Base-by-base conservation (phyloP, 2,329 filamentous ascomycete genomes). In the Xylaria arbuscula region DNA sequence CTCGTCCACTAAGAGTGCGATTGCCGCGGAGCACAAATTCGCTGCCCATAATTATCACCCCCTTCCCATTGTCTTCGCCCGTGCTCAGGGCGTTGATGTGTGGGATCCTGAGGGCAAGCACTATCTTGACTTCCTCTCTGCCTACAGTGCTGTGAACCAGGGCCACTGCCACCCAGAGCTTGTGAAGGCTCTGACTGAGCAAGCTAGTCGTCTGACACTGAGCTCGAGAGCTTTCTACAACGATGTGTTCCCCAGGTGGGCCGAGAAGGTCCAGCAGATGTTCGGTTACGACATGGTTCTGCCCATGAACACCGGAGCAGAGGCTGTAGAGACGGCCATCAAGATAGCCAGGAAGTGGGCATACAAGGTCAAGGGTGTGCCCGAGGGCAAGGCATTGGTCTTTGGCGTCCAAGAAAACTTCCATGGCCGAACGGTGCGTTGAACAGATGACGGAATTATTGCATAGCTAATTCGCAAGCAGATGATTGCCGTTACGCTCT, bases 21-120 rank as follows among this genome's bases (percentile, higher is more conserved):
- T 98, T 80, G 83, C 89, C 62, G 84, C 90, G 62, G 96, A 99
- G 84, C 86, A 93, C 77, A 85, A 92, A 79, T 95, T 89, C 81
- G 96, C 96, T 58, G 96, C 96, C 57, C 96, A 99, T 88, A 99
- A 99, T 86, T 99, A 99, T 86, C 94, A 98, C 82, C 96, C 96
- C 17, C 88, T 99, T 2, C 96, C 96, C 48, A 90, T 99, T 68
- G 96, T 97, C 78, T 98, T 98, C 81, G 87, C 95, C 65, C 89
- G 90, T 72, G 96, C 94, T 50, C 88, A 90, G 76, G 96, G 95
- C 57, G 91, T 92, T 78, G 90, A 92, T 69, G 96, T 98, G 67
- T 99, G 96, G 95, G 96, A 99, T 79, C 96, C 96, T 19, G 96
- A 99, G 84, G 94, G 93, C 78, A 92, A 90, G 76, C 91, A 97